These are phyloP conservation scores for Fistulinella staudtii DNA, from an alignment of 1,284 basidiomycete genomes.

Conservation along the genomic window DNA sequence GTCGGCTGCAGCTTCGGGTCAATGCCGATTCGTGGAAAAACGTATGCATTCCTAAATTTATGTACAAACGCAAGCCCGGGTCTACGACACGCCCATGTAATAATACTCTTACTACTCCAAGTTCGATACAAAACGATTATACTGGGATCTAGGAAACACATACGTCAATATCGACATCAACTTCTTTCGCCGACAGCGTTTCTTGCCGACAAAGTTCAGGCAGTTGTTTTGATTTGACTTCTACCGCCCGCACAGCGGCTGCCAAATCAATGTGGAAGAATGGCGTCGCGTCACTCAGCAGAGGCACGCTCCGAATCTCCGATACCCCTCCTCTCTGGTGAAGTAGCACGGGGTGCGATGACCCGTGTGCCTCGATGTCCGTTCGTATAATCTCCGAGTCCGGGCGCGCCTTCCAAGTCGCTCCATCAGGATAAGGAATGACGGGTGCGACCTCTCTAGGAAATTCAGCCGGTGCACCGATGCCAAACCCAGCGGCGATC, in stretches of 20 bases:
- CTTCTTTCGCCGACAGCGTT: constrained; percentile 12
- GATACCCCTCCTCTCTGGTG: constrained; percentile 1
- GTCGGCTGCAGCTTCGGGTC: neutral
- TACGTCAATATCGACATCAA: constrained; percentile 1
- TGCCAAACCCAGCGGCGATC: constrained; percentile 84
- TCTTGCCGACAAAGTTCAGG: constrained; percentile 8
- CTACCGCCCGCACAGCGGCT: constrained; percentile 71
- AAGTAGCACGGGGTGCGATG: constrained; percentile 20
- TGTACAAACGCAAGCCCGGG: neutral
- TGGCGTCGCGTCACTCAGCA: constrained; percentile 62
- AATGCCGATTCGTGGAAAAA: constrained; percentile 12
- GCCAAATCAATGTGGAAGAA: constrained; percentile 86
- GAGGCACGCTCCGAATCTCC: constrained; percentile 35
- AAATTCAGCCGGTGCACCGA: constrained; percentile 41
- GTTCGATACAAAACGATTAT: too few relatives aligned
- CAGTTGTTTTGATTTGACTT: constrained; percentile 31
- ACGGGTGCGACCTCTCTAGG: constrained; percentile 72
- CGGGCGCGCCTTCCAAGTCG: constrained; percentile 17
- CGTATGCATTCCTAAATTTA: neutral
- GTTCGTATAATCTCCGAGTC: constrained; percentile 7
- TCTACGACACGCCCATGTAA: neutral
- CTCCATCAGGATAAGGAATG: constrained; percentile 56
- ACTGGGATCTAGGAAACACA: neutral
- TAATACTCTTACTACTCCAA: too few relatives aligned
- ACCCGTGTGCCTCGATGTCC: constrained; percentile 43